Evolutionary conservation across 371 early-diverging fungal genomes (phyloP), one percentile per base, ranked within the genome.

Genomic region (Conidiobolus incongruus): DNA sequence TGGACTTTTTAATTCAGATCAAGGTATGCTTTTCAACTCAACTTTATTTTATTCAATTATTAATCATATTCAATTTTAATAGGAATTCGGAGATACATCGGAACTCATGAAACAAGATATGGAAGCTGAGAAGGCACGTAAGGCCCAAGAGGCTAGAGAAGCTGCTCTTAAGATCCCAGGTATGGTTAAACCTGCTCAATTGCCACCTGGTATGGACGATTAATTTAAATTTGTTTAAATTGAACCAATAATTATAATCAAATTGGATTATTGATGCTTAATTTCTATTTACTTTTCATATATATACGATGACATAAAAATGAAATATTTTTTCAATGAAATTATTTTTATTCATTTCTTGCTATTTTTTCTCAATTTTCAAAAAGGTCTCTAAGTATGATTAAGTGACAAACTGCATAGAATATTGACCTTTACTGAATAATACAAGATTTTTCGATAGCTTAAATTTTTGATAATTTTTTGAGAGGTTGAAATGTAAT

Each of bases 1-100:
- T 93, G 56, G 98, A 97, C 61, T 97, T 97, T 63, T 65, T 97
- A 53, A 88, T 95, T 46, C 84, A 88, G 52, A 58, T 95, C 47
- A 93, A 91, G 68, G 66, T 58, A 44, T 6, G 43, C 13, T 23
- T 24, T 39, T 51, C 10, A 13, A 13, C 23, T 29, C n/a, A n/a
- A n/a, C n/a, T n/a, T n/a, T n/a, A n/a, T n/a, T 53, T 20, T 50
- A 51, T 39, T 52, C 48, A 53, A 44, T 41, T 1, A 41, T 47
- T 1, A 31, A 50, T 16, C 45, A 50, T 12, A 47, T 36, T 2
- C 4, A 26, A 4, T n/a, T 46, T 26, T 16, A 28, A 17, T 33
- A 66, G 62, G 91, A 89, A 55, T 88, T 89, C 58, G 71, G 79
- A 8, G 87, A 93, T 53, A 81, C 80, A 52, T 75, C 77, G 23